Conservation (phyloP, 2,329 filamentous ascomycete species). For the Alternaria triticina region DNA sequence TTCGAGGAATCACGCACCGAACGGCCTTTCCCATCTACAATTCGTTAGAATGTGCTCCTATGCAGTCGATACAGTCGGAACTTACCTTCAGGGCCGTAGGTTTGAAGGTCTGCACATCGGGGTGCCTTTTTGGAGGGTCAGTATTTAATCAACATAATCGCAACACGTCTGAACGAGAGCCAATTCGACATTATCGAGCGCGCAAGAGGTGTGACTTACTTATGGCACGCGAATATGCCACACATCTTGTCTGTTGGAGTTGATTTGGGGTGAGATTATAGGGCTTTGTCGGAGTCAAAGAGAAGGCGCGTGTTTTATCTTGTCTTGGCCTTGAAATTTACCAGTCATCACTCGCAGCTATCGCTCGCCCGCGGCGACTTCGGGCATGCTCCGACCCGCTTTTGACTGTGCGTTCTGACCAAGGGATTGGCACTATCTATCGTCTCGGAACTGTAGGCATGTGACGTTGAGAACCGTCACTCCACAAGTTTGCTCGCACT, state of each 20-base stretch:
- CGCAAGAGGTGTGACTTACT: conserved; percentile 57
- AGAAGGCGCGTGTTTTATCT: neutral
- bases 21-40: conserved; percentile 46
- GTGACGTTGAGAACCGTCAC: neutral
- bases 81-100: conserved; percentile 73
- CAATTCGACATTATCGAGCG: conserved; percentile 14
- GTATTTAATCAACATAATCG: neutral
- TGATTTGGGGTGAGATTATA: neutral
- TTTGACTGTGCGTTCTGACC: neutral
- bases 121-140: conserved; percentile 61
- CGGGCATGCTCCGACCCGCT: neutral
- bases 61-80: neutral
- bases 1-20: conserved; percentile 54
- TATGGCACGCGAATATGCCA: conserved; percentile 95
- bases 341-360: conserved; percentile 27
- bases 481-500: neutral
- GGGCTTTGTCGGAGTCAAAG: conserved; percentile 4
- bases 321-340: conserved; percentile 19
- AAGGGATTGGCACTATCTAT: conserved; percentile 2
- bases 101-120: conserved; percentile 96
- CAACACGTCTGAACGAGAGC: conserved; percentile 4
- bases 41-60: neutral
- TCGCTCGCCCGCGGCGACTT: conserved; percentile 25
- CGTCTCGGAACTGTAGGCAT: conserved; percentile 5
- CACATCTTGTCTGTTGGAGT: conserved; percentile 70